Percentiles rank a stretch among this genome's conserved stretches.
Conservation (phyloP, 495 filamentous ascomycete genomes). For the Sporormia fimetaria region DNA sequence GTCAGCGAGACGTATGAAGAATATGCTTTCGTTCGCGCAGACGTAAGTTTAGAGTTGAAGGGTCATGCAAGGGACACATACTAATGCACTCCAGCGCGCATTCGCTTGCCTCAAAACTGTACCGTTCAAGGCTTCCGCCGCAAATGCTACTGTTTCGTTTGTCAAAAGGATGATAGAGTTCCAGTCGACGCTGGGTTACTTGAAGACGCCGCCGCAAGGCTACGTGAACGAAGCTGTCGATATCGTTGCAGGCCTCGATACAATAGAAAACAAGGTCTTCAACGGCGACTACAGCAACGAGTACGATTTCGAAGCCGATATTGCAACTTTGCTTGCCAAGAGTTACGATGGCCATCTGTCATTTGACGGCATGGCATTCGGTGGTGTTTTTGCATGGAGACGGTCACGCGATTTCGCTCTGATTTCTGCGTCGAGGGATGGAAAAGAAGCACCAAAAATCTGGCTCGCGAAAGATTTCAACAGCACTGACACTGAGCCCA, state of each 20-base stretch:
- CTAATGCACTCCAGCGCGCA: constrained; percentile 11
- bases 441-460: constrained; percentile 18
- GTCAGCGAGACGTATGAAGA: constrained; percentile 1
- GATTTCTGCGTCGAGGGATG: constrained; percentile 20
- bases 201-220: constrained; percentile 25
- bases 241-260: constrained; percentile 17
- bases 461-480: constrained; percentile 21
- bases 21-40: constrained; percentile 18
- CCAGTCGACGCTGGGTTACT: constrained; percentile 24
- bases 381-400: constrained; percentile 20
- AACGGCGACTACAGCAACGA: constrained; percentile 23
- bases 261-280: constrained; percentile 22
- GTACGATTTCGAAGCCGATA: constrained; percentile 27
- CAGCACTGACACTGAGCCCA: constrained; percentile 5
- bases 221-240: constrained; percentile 25
- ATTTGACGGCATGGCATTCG: constrained; percentile 20
- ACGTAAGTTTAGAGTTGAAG: constrained; percentile 13
- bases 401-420: constrained; percentile 14
- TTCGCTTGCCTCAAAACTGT: constrained; percentile 27
- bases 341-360: constrained; percentile 26
- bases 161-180: constrained; percentile 14
- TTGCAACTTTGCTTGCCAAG: constrained; percentile 15
- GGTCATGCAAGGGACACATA: not conserved
- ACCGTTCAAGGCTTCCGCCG: constrained; percentile 20
- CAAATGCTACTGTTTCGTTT: constrained; percentile 10